Conservation (phyloP, 2,329 filamentous ascomycete genomes). For the Colletotrichum scovillei region DNA sequence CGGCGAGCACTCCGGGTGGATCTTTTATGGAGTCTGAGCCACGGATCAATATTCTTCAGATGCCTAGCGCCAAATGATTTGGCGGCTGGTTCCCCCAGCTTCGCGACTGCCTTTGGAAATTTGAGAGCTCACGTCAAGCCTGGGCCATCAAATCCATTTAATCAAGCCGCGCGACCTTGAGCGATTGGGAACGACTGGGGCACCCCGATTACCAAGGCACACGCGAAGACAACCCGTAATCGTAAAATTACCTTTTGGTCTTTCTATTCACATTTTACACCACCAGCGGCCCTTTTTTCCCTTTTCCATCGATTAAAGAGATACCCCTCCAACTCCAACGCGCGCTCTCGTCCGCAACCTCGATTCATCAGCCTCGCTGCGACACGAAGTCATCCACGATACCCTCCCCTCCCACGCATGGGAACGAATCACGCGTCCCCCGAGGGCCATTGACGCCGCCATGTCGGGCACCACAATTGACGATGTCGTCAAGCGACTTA, state of each 20-base stretch:
- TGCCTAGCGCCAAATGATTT: slow-evolving; percentile 55
- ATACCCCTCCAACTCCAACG: slow-evolving; percentile 28
- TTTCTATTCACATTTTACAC: neutral
- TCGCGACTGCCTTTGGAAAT: slow-evolving; percentile 49
- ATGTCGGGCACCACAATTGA: slow-evolving; percentile 73
- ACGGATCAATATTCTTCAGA: slow-evolving; percentile 50
- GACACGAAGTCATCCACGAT: slow-evolving; percentile 35
- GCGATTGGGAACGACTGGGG: neutral
- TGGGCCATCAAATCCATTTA: slow-evolving; percentile 21
- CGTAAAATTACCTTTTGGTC: neutral
- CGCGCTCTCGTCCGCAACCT: slow-evolving; percentile 15
- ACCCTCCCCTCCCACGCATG: slow-evolving; percentile 46
- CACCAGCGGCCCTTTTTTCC: slow-evolving; percentile 7
- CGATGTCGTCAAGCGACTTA: slow-evolving; percentile 71
- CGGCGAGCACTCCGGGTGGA: slow-evolving; percentile 19
- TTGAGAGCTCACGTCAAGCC: slow-evolving; percentile 46
- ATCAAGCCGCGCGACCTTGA: slow-evolving; percentile 30
- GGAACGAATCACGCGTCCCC: slow-evolving; percentile 47
- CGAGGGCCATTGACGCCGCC: slow-evolving; percentile 59
- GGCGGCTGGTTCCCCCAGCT: slow-evolving; percentile 53
- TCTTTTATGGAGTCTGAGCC: slow-evolving; percentile 15
- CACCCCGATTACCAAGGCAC: neutral
- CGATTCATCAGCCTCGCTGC: slow-evolving; percentile 23
- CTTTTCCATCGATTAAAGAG: slow-evolving; percentile 3
- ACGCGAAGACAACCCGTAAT: slow-evolving; percentile 3